Evolutionary conservation across 495 filamentous ascomycete genomes (phyloP), one percentile per base, ranked within the genome.

Genomic region (Podospora fimiseda): DNA sequence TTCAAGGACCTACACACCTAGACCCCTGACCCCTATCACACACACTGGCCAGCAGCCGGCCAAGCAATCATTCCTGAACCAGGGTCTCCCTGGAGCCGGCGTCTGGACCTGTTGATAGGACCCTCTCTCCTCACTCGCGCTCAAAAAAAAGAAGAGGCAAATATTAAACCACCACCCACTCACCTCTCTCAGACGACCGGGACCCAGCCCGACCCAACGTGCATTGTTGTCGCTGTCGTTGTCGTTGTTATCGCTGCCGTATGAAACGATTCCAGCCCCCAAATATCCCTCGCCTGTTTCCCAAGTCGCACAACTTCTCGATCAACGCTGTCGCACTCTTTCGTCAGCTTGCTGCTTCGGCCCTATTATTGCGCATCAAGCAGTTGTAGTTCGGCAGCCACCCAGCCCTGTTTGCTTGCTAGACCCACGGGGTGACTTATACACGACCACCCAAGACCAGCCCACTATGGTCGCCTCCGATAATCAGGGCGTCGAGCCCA

Each of bases 401-500:
- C 16, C 15, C 39, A 42, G 39, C 39, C 39, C 39, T 16, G 39
- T 42, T 42, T 42, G 14, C 39, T 42, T n/a, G 27, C 27, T 23
- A 21, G 22, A 20, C 42, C 42, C 22, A 22, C 20, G 41, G 22
- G 19, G 42, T 44, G 42, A 44, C 42, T 22, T 44, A 33, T 11
- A 33, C 27, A 33, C 27, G 27, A 53, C 36, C 43, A 49, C 46
- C 40, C 33, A 3, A 15, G 30, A 11, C 37, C 43, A 41, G 48
- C 44, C 40, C 51, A 39, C 36, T 61, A 58, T 67, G 64, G 55
- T 52, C 37, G 56, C 56, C 19, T 50, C 55, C 48, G 57, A 60
- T 27, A 65, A 58, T 43, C 51, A 59, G 40, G 56, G 56, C 60
- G 55, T 57, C 60, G 63, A 65, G 30, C 55, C 24, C 42, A 58